Evolutionary conservation across 1,284 basidiomycete genomes (phyloP), one percentile per base, ranked within the genome.

Genomic region (Heterobasidion occidentale): DNA sequence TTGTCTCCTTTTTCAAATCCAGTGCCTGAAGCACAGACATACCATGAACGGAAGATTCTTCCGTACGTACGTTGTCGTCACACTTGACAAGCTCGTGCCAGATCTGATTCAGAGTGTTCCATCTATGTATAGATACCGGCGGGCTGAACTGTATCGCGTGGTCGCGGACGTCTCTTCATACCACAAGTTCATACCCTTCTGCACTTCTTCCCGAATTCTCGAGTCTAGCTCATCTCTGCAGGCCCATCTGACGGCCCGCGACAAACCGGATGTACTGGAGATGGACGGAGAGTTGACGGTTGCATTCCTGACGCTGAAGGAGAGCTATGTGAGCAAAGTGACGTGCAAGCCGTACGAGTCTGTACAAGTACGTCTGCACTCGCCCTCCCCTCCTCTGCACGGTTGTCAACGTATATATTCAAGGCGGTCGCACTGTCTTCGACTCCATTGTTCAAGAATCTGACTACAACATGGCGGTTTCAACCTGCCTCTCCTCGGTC

Each of bases 101-200:
- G 14, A 27, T 17, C 15, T 46, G 34, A 11, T n/a, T 53, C 46
- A 6, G 27, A n/a, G n/a, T 8, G 38, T 42, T n/a, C 38, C 19
- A 45, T 35, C 38, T 38, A 9, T 47, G 45, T 69, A 70, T 68
- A 91, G 85, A 34, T 92, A 90, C 65, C 74, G 77, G n/a, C 81
- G 78, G 58, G 76, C 77, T 49, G 83, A 98, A 68, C 78, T 99
- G 2, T 98, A 95, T 71, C 74, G 82, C 6, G 73, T 98, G 56
- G 92, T 99, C 50, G 82, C 93, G 14, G 89, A 98, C 70, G 89
- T 98, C 19, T 81, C 81, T 8, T 88, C 90, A 5, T 99, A 98
- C 71, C 79, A 86, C 11, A 74, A 75, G 52, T 99, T 98, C 67
- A 76, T 99, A 51, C 96, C 96, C 0, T 98, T 93, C 70, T 98